Evolutionary conservation across 2,329 filamentous ascomycete species (phyloP), one percentile per base, ranked within the genome.

Genomic region (Hirsutella rhossiliensis): DNA sequence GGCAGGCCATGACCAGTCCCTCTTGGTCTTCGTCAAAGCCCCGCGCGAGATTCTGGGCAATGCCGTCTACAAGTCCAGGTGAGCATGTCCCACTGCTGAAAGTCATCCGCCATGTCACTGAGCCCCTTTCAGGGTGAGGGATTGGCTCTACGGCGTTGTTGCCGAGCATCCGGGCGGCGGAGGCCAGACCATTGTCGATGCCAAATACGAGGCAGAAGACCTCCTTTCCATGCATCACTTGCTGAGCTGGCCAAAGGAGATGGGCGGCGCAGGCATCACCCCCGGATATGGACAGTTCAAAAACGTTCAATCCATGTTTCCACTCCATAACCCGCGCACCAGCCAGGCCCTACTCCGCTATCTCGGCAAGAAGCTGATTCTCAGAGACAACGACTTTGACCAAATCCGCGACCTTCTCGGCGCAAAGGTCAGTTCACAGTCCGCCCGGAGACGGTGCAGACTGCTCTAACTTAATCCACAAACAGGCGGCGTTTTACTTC

Each of bases 401-500:
- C 61, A 66, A 11, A 78, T 84, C 40, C 69, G 79, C 11, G 66
- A 82, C 47, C 60, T 80, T 4, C 76, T 80, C 52, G 81, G 80
- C 9, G 68, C 80, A 48, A 80, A 81, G 62, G 59, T 60, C 40
- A 17, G 13, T 38, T 2, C 34, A 3, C 11, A 5, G 17, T 8
- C 9, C 23, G 23, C 2, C 6, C 23, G 3, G 23, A 27, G 31
- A 7, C 31, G 31, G 11, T 34, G 31, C 34, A 17, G 18, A 3
- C 9, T 18, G 34, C n/a, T 17, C 9, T 18, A 17, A 17, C n/a
- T 17, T 17, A 5, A 6, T 18, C 4, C 17, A 3, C 9, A 3
- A 18, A 32, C 37, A 78, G 72, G 76, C 87, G 43, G 84, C 82
- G 3, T 88, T 84, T 55, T 89, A 89, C 62, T 89, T 87, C 57